phyloP scores from a whole-genome alignment of 768 basidiomycete genomes.

The Trametes meyenii region DNA sequence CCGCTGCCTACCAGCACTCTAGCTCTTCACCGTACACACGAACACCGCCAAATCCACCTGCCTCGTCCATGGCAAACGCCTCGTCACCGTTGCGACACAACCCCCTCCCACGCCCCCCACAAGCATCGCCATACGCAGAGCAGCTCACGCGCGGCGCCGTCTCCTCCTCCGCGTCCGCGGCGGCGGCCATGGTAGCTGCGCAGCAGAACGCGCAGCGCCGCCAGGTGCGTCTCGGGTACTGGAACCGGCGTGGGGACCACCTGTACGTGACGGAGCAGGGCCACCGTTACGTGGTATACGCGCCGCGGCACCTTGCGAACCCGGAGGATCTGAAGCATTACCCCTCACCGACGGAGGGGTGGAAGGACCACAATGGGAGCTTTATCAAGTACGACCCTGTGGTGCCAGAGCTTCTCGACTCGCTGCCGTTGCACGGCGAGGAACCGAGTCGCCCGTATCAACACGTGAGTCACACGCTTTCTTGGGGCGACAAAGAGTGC shows the following conservation, averaged over 20 bases:
- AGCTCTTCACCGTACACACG: slow-evolving; percentile 8
- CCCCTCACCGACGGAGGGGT: slow-evolving; percentile 57
- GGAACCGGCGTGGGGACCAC: slow-evolving; percentile 80
- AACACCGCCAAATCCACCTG: slow-evolving; percentile 9
- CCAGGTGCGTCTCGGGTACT: slow-evolving; percentile 57
- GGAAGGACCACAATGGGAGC: slow-evolving; percentile 53
- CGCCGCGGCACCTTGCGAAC: slow-evolving; percentile 56
- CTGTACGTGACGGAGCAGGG: slow-evolving; percentile 33
- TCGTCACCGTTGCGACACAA: slow-evolving; percentile 24
- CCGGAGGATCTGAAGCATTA: slow-evolving; percentile 64
- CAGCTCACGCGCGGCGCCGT: background rate
- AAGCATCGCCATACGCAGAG: slow-evolving; percentile 18
- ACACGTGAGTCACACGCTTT: slow-evolving; percentile 38
- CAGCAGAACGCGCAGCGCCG: slow-evolving; percentile 31
- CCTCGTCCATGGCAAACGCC: slow-evolving; percentile 6
- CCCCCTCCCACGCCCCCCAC: slow-evolving; percentile 31
- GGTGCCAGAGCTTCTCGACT: slow-evolving; percentile 62
- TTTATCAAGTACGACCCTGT: slow-evolving; percentile 44
- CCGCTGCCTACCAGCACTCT: slow-evolving; percentile 1
- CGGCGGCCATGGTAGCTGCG: slow-evolving; percentile 26
- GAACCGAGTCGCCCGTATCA: slow-evolving; percentile 60
- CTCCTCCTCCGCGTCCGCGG: slow-evolving; percentile 22
- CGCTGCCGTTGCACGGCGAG: slow-evolving; percentile 59
- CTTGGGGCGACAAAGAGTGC: background rate
- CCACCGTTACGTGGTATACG: slow-evolving; percentile 62